Conservation (phyloP, 2,329 filamentous ascomycete species). For the Sclerotinia subarctica region DNA sequence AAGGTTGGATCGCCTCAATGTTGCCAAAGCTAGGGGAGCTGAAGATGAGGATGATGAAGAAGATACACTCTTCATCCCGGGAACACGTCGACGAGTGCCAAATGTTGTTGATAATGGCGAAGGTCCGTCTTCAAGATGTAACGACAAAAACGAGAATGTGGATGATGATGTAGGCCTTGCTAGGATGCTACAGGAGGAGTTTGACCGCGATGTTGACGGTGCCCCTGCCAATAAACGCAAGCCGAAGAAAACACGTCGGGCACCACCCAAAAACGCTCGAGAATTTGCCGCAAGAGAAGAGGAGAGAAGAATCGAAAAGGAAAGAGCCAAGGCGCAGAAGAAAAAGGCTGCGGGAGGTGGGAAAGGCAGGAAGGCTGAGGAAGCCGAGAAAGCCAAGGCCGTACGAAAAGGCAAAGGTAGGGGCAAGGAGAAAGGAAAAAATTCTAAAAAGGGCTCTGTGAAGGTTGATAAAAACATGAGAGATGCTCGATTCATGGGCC, state of each 20-base stretch:
- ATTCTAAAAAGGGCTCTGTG: conserved; percentile 8
- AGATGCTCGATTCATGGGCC: neutral
- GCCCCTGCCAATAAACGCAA: conserved; percentile 17
- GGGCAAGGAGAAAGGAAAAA: conserved; percentile 14
- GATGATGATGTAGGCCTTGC: conserved; percentile 14
- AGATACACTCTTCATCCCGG: conserved; percentile 27
- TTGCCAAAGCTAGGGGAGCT: neutral
- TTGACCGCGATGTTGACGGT: conserved; percentile 16
- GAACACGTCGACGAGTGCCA: conserved; percentile 13
- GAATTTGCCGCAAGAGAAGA: conserved; percentile 23
- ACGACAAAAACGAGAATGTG: conserved; percentile 6
- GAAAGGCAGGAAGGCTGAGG: conserved; percentile 9
- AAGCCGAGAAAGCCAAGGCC: conserved; percentile 14
- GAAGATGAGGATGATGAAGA: neutral
- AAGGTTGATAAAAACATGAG: conserved; percentile 18
- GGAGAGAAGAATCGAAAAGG: conserved; percentile 26
- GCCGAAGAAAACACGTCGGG: conserved; percentile 26
- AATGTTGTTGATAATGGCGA: conserved; percentile 6
- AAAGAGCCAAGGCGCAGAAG: conserved; percentile 27
- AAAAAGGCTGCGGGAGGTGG: conserved; percentile 21
- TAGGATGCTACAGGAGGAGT: conserved; percentile 25
- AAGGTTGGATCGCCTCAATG: neutral
- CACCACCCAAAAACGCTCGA: conserved; percentile 27
- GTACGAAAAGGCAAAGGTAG: conserved; percentile 23
- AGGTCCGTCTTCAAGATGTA: conserved; percentile 11